Percentiles rank a stretch among this genome's conserved stretches.
phyloP scores from a whole-genome alignment of 2,329 filamentous ascomycete genomes.

The Raffaelea ambrosiae region DNA sequence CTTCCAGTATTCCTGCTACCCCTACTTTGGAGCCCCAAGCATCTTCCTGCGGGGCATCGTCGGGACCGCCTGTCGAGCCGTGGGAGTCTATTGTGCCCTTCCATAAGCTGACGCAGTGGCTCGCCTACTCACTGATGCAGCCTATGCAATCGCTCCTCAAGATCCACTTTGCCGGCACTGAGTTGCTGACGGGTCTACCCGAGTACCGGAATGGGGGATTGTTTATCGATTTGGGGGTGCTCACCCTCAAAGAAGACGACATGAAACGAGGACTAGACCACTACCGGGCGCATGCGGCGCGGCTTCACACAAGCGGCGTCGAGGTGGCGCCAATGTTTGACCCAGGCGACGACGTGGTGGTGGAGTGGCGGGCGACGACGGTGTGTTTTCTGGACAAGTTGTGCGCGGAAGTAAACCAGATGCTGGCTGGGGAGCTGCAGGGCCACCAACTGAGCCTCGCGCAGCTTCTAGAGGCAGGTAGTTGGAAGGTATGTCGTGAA shows the following conservation, averaged over 20 bases:
- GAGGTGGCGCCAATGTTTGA: constrained; percentile 52
- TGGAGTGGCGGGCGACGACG: constrained; percentile 58
- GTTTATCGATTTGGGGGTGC: constrained; percentile 73
- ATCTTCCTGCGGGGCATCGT: no score
- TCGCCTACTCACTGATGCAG: constrained; percentile 80
- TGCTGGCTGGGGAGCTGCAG: constrained; percentile 53
- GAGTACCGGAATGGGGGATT: constrained; percentile 91
- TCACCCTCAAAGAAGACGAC: constrained; percentile 45
- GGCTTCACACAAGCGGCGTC: constrained; percentile 55
- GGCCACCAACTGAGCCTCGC: constrained; percentile 69
- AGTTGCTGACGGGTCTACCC: constrained; percentile 77
- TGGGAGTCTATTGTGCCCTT: constrained; percentile 67
- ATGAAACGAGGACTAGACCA: constrained; percentile 32
- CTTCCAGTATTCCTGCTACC: no score
- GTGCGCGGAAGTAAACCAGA: constrained; percentile 47
- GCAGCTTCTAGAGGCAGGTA: constrained; percentile 90
- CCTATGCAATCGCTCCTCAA: constrained; percentile 46
- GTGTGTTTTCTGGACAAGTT: constrained; percentile 51
- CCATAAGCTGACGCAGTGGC: constrained; percentile 83
- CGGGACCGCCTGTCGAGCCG: constrained; percentile 34
- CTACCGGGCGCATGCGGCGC: constrained; percentile 57
- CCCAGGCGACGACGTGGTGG: constrained; percentile 51
- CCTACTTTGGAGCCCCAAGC: no score
- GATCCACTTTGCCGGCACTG: constrained; percentile 48
- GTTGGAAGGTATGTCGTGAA: constrained; percentile 73